Base-by-base conservation (phyloP, 1,139 yeast genomes). In the Suhomyces guaymorum region DNA sequence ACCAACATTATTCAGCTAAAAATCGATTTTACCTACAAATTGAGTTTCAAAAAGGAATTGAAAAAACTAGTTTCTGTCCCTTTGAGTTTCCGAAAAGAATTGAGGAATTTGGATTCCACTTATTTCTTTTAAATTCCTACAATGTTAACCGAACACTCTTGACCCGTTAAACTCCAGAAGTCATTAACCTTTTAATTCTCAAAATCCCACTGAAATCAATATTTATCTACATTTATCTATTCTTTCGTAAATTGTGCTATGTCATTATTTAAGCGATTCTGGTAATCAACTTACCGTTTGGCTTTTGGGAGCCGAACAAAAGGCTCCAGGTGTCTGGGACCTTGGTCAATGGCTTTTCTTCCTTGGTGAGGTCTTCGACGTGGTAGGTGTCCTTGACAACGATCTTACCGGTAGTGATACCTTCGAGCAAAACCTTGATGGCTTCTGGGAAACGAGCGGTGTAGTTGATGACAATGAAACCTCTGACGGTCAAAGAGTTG, bases 401-500 rank as follows among this genome's bases (percentile, higher is more conserved):
- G 38, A 79, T 49, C 33, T 67, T 62, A 14, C 82, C 82, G 10
- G 53, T 47, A 38, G 62, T 51, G 33, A 73, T 53, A 37, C 61
- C 67, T 8, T 51, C 49, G 8, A 51, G 49, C 32, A 78, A 54
- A 16, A 52, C 58, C 7, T 36, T 40, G 27, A 66, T 46, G n/a
- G 68, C 80, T 37, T 59, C 59, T 4, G 60, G 59, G 48, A 60
- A 64, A 28, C 63, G 51, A 2, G 44, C 48, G 12, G 42, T 40
- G 47, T 47, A 63, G 46, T 76, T 78, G 21, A 54, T 36, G 17
- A 75, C 66, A 35, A 76, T 54, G 44, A 76, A 67, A 13, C 84
- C 84, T 39, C 58, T 58, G 24, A 77, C 66, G 1, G 59, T 61
- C 42, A 78, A 61, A 48, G 80, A 61, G 52, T 70, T 75, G 28